Evolutionary conservation across 495 filamentous ascomycete genomes (phyloP).

Genomic region (Trichoderma parareesei): DNA sequence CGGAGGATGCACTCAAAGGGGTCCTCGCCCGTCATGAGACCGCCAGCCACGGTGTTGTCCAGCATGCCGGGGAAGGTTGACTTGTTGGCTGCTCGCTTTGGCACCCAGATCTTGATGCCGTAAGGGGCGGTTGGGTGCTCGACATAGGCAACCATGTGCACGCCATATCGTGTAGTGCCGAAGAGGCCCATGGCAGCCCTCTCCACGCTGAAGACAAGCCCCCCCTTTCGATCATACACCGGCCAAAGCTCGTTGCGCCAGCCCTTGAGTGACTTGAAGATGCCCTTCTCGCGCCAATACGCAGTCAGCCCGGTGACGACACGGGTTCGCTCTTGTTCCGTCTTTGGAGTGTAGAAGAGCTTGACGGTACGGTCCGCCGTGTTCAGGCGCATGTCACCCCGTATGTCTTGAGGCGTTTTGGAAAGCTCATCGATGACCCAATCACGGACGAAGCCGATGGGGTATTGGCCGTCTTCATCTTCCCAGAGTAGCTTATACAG

Average conservation of each 20-base stretch:
- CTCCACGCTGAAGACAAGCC: conserved; percentile 70
- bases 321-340: conserved; percentile 49
- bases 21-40: conserved; percentile 69
- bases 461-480: conserved; percentile 40
- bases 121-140: conserved; percentile 36
- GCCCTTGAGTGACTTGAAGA: conserved; percentile 65
- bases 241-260: conserved; percentile 90
- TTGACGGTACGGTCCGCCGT: conserved; percentile 38
- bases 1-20: conserved; percentile 74
- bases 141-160: conserved; percentile 79
- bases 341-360: conserved; percentile 35
- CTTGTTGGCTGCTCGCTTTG: conserved; percentile 65
- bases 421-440: conserved; percentile 48
- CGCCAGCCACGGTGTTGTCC: conserved; percentile 92
- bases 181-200: conserved; percentile 71
- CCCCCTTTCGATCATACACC: conserved; percentile 56
- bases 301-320: conserved; percentile 50
- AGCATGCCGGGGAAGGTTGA: conserved; percentile 80
- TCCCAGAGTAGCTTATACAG: conserved; percentile 49
- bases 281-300: conserved; percentile 53
- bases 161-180: conserved; percentile 79
- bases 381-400: conserved; percentile 46
- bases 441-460: conserved; percentile 56
- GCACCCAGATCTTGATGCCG: conserved; percentile 76
- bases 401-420: conserved; percentile 38